Evolutionary conservation across 2,329 filamentous ascomycete species (phyloP), one percentile per base, ranked within the genome.

Genomic region (Aspergillus floridensis): DNA sequence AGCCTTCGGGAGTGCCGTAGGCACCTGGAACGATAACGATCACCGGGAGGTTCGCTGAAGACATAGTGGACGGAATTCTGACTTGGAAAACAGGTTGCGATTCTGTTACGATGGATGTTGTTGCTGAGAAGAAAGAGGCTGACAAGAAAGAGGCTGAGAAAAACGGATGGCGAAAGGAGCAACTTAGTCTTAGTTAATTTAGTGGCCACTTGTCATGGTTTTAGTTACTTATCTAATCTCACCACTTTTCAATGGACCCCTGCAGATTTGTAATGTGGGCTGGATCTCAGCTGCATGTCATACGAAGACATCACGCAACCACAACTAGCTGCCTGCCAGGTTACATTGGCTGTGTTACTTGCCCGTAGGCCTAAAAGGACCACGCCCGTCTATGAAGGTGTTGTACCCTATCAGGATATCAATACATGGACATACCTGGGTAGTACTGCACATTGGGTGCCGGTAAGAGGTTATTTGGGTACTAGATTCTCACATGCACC

Each of bases 1-100:
- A 58, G 10, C 56, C 56, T 41, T 58, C 6, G n/a, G 56, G 56
- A 12, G 56, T 58, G 49, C 56, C 56, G 35, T 53, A 58, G 29
- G 56, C 56, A 41, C 56, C 56, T 29, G 56, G 56, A 12, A 58
- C 49, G 41, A 58, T 53, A 10, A 53, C 49, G 21, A 49, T 58
- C 29, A 58, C 41, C 5, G 56, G 56, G 41, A 48, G 56, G 38
- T 41, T 53, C 3, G 56, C 4, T 5, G 49, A 41, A 49, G 49
- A 14, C 56, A 58, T 58, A 4, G 26, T 58, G 26, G 16, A 41
- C 6, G 26, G 11, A 10, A 19, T 22, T 49, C 11, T 16, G 29
- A n/a, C 3, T 49, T 35, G 4, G 21, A 38, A 46, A 49, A 53
- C 1, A 10, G 41, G 41, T 29, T 38, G 56, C 19, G 26, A 29